Evolutionary conservation across 805 yeast genomes (phyloP).

Genomic region (Suhomyces kilbournensis): DNA sequence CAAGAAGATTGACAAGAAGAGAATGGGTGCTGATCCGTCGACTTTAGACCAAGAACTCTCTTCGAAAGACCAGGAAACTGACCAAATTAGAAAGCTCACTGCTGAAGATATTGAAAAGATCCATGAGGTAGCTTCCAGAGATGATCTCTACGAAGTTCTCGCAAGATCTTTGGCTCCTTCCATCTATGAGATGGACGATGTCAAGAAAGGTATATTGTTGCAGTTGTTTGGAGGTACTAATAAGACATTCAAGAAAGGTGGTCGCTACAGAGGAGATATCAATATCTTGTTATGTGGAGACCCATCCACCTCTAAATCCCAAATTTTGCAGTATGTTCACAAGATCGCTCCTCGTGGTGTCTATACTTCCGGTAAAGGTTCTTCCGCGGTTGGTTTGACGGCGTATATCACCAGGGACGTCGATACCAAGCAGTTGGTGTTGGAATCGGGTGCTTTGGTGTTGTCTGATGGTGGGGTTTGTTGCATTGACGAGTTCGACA

Average conservation of each 20-base stretch:
- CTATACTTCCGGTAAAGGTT: constrained; percentile 97
- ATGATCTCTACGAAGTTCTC: constrained; percentile 79
- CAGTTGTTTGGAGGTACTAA: constrained; percentile 96
- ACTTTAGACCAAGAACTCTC: constrained; percentile 53
- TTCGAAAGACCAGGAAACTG: constrained; percentile 67
- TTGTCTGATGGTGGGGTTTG: constrained; percentile 97
- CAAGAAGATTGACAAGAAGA: constrained; percentile 75
- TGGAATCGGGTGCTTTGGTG: constrained; percentile 95
- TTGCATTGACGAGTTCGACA: constrained; percentile 98
- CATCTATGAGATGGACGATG: constrained; percentile 93
- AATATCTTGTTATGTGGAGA: constrained; percentile 93
- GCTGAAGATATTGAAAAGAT: constrained; percentile 69
- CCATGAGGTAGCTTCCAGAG: constrained; percentile 57
- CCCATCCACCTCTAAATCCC: constrained; percentile 97
- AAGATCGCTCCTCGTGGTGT: constrained; percentile 97
- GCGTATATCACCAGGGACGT: constrained; percentile 94
- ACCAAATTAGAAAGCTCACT: constrained; percentile 67
- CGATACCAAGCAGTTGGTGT: constrained; percentile 88
- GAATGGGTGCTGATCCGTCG: constrained; percentile 77
- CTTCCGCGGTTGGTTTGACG: constrained; percentile 98
- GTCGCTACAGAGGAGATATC: constrained; percentile 93
- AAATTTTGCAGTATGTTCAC: constrained; percentile 89
- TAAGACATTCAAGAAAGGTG: constrained; percentile 84
- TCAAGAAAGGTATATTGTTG: constrained; percentile 87
- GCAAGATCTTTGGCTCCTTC: constrained; percentile 96